These are phyloP conservation scores for Strobilomyces dryophilus DNA, from an alignment of 768 basidiomycete genomes.

Conservation along the genomic window DNA sequence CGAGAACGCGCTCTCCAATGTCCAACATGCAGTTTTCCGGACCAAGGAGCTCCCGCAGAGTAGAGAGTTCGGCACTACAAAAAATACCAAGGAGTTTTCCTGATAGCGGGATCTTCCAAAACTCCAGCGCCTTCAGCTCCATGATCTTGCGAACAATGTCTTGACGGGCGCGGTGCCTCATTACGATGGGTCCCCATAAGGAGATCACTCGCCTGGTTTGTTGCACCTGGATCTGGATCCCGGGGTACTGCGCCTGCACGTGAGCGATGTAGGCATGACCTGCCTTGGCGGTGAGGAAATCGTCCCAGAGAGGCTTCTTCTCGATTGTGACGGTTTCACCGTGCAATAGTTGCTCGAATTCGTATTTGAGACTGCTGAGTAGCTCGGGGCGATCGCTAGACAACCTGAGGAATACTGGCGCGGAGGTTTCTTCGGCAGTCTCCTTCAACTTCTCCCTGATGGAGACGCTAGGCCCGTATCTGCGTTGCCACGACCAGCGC, in stretches of 20 bases:
- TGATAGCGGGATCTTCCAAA: conserved; percentile 44
- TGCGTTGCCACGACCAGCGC: conserved; percentile 32
- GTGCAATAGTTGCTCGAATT: conserved; percentile 56
- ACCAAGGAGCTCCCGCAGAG: conserved; percentile 49
- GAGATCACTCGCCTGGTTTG: conserved; percentile 40
- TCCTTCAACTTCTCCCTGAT: conserved; percentile 24
- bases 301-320: conserved; percentile 59
- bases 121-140: conserved; percentile 39
- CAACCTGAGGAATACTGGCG: conserved; percentile 41
- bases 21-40: conserved; percentile 54
- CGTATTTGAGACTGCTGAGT: conserved; percentile 52
- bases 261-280: conserved; percentile 45
- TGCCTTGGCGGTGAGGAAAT: conserved; percentile 45
- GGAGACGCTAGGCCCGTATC: conserved; percentile 27
- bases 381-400: conserved; percentile 46
- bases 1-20: conserved; percentile 36
- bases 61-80: conserved; percentile 41
- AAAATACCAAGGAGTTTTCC: conserved; percentile 45
- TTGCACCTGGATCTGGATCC: conserved; percentile 44
- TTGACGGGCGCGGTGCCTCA: conserved; percentile 39
- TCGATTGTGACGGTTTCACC: conserved; percentile 56
- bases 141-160: conserved; percentile 46
- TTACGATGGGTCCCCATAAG: conserved; percentile 47
- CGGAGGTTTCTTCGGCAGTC: background rate
- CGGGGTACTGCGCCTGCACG: conserved; percentile 36